Evolutionary conservation across 1,284 basidiomycete genomes (phyloP).

Genomic region (Exobasidium rhododendri): DNA sequence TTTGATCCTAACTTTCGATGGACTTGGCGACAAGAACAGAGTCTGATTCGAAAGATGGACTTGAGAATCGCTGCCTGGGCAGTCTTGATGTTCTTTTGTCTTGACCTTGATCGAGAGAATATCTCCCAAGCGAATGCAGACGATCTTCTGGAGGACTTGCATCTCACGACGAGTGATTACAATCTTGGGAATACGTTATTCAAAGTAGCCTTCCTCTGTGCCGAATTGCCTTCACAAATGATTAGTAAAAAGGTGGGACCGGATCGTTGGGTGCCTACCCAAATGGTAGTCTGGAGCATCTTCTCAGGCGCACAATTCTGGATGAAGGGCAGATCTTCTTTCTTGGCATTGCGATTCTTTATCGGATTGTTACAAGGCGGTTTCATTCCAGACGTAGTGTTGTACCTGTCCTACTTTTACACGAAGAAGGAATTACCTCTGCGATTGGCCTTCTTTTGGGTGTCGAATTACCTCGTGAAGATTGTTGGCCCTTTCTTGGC

Average conservation of each 20-base stretch:
- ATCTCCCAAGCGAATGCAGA: constrained; percentile 66
- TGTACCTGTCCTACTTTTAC: constrained; percentile 55
- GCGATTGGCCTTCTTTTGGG: constrained; percentile 68
- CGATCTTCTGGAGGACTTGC: constrained; percentile 66
- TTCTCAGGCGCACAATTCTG: constrained; percentile 63
- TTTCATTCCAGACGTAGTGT: constrained; percentile 54
- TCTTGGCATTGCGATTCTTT: constrained; percentile 16
- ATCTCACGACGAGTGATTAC: constrained; percentile 62
- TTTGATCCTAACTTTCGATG: constrained; percentile 68
- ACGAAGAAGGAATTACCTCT: constrained; percentile 59
- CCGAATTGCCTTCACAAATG: constrained; percentile 65
- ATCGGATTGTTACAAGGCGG: constrained; percentile 61
- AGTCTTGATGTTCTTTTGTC: constrained; percentile 47
- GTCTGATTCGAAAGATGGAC: constrained; percentile 20
- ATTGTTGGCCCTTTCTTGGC: constrained; percentile 66
- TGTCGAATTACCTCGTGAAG: constrained; percentile 61
- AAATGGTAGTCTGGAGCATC: constrained; percentile 57
- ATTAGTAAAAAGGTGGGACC: constrained; percentile 69
- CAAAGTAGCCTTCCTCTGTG: constrained; percentile 55
- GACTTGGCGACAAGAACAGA: constrained; percentile 68
- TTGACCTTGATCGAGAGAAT: constrained; percentile 58
- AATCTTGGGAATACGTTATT: constrained; percentile 67
- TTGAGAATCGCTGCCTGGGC: constrained; percentile 37
- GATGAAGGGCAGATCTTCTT: constrained; percentile 14
- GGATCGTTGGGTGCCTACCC: constrained; percentile 69